Percentiles rank a stretch among this genome's conserved stretches.
phyloP scores from a whole-genome alignment of 805 yeast species.

The Saccharomyces cerevisiae region DNA sequence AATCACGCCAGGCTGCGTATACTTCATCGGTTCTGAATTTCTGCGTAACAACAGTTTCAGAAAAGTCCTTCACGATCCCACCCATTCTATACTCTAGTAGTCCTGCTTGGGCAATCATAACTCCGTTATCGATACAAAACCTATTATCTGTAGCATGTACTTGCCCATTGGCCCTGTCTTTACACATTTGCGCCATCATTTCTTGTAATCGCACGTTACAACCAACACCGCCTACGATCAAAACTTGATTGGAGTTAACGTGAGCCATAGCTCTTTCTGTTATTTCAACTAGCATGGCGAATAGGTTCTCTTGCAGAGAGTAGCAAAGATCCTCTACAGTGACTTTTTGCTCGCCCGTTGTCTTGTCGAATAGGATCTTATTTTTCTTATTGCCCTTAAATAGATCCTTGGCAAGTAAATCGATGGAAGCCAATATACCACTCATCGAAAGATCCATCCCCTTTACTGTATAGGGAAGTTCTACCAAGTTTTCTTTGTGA shows the following conservation, averaged over 20 bases:
- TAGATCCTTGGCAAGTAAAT: conserved; percentile 66
- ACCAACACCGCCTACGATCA: conserved; percentile 98
- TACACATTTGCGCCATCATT: conserved; percentile 95
- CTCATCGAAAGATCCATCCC: conserved; percentile 98
- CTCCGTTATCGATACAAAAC: conserved; percentile 95
- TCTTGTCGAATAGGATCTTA: conserved; percentile 31
- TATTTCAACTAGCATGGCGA: conserved; percentile 94
- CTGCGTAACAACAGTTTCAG: conserved; percentile 82
- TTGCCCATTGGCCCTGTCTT: conserved; percentile 72
- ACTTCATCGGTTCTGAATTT: conserved; percentile 94
- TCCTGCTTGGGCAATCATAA: conserved; percentile 99
- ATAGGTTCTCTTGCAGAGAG: conserved; percentile 84
- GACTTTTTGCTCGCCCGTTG: conserved; percentile 40
- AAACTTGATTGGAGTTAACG: conserved; percentile 77
- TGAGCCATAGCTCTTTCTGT: conserved; percentile 99
- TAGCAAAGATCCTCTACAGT: conserved; percentile 86
- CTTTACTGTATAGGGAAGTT: conserved; percentile 90
- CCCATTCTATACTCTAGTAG: conserved; percentile 80
- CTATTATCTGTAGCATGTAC: conserved; percentile 93
- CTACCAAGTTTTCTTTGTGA: conserved; percentile 44
- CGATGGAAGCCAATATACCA: conserved; percentile 84
- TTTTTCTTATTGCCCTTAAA: conserved; percentile 38
- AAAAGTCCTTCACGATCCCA: conserved; percentile 42
- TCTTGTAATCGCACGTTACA: conserved; percentile 84
- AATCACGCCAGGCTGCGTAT: conserved; percentile 78